Percentiles rank a stretch among this genome's conserved stretches.
Evolutionary conservation across 306 rosid species (phyloP).

Genomic region (Coriaria nepalensis): DNA sequence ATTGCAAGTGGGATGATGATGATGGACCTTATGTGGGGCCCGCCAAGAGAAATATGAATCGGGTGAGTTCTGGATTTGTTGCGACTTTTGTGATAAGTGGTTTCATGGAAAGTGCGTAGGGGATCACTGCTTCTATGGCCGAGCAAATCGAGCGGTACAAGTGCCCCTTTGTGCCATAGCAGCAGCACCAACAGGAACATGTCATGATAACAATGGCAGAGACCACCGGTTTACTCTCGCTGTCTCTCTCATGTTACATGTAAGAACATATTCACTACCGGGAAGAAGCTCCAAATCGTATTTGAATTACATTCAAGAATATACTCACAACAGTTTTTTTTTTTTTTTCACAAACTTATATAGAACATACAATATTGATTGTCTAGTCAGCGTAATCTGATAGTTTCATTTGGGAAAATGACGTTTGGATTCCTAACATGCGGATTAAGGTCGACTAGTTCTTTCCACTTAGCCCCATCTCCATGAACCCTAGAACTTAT

Average conservation of each 20-base stretch:
- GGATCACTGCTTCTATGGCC: conserved; percentile 54
- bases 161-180: conserved; percentile 39
- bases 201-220: conserved; percentile 25
- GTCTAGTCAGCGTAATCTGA: conserved; percentile 31
- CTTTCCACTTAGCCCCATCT: conserved; percentile 51
- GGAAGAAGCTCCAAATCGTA: too few relatives aligned
- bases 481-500: conserved; percentile 60
- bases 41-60: conserved; percentile 40
- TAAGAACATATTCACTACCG: too few relatives aligned
- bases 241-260: conserved; percentile 6
- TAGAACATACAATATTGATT: background rate
- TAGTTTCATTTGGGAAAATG: conserved; percentile 34
- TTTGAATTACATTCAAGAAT: too few relatives aligned
- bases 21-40: conserved; percentile 48
- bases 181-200: conserved; percentile 48
- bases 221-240: conserved; percentile 13
- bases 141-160: conserved; percentile 56
- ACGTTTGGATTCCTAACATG: conserved; percentile 64
- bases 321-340: too few relatives aligned
- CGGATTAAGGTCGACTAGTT: conserved; percentile 44
- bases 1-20: conserved; percentile 10
- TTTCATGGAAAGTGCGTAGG: conserved; percentile 57
- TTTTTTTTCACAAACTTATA: too few relatives aligned
- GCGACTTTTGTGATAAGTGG: conserved; percentile 52
- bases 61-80: conserved; percentile 59